Conservation (phyloP, 2,329 filamentous ascomycete genomes). For the Corinectria fuckeliana region DNA sequence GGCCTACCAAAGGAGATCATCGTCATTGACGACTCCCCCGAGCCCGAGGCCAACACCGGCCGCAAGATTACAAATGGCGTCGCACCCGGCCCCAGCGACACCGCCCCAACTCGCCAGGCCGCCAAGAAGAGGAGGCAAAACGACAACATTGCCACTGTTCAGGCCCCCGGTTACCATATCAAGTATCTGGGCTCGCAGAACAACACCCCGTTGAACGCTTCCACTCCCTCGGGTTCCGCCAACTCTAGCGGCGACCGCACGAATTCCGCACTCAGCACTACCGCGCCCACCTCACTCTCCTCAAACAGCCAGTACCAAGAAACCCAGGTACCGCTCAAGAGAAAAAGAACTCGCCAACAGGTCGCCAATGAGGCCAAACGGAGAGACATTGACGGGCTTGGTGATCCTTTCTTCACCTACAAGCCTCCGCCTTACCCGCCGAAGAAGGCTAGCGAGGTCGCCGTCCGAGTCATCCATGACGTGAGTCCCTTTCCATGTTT, state of each 20-base stretch:
- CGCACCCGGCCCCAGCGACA: conserved; percentile 40
- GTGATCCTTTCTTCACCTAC: conserved; percentile 79
- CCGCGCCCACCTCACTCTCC: conserved; percentile 82
- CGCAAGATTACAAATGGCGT: conserved; percentile 48
- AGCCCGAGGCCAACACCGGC: conserved; percentile 55
- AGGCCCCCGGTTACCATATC: conserved; percentile 76
- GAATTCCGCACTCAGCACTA: conserved; percentile 80
- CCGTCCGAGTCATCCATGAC: conserved; percentile 67
- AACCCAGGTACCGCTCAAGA: conserved; percentile 78
- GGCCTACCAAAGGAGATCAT: conserved; percentile 85
- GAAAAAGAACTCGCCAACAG: conserved; percentile 85
- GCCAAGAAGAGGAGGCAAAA: conserved; percentile 79
- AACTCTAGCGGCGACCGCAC: conserved; percentile 85
- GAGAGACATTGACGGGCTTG: conserved; percentile 73
- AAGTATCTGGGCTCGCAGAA: conserved; percentile 72
- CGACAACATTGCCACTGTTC: conserved; percentile 54
- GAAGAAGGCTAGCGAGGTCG: conserved; percentile 85
- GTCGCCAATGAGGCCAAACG: conserved; percentile 82
- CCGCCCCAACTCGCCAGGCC: conserved; percentile 51
- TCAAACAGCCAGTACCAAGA: conserved; percentile 70
- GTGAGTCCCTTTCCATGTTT: conserved; percentile 53
- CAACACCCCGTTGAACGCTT: conserved; percentile 72
- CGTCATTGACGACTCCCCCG: conserved; percentile 78
- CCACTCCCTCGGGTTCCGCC: conserved; percentile 71
- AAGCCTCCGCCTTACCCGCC: conserved; percentile 86